Evolutionary conservation across 225 moss, liverwort and hornwort genomes (phyloP).

Genomic region (Anthoceros angustus): DNA sequence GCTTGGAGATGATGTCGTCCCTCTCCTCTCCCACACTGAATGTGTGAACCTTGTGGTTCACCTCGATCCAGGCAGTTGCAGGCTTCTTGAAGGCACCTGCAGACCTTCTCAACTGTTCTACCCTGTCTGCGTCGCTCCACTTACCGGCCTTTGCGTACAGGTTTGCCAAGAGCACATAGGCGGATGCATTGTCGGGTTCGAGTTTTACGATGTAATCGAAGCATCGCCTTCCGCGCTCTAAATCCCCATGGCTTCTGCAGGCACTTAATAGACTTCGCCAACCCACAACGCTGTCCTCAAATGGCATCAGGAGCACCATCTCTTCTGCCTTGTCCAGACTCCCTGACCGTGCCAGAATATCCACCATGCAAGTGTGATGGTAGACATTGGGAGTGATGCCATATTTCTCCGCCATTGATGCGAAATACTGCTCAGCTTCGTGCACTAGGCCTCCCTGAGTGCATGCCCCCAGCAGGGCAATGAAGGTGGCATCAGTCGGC

Average conservation of each 20-base stretch:
- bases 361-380: background rate
- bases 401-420: background rate
- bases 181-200: background rate
- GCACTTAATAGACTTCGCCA: background rate
- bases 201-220: background rate
- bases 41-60: background rate
- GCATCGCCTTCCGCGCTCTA: background rate
- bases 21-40: background rate
- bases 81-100: background rate
- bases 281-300: background rate
- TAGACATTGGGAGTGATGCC: background rate
- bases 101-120: background rate
- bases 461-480: background rate
- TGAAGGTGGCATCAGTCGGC: background rate
- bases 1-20: background rate
- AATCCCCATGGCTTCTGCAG: background rate
- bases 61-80: background rate
- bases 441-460: background rate
- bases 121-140: background rate
- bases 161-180: background rate
- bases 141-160: background rate
- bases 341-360: background rate
- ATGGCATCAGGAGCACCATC: background rate
- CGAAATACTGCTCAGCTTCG: background rate
- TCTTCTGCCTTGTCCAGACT: background rate